Evolutionary conservation across 2,329 filamentous ascomycete genomes (phyloP).

Genomic region (Macroventuria anomochaeta): DNA sequence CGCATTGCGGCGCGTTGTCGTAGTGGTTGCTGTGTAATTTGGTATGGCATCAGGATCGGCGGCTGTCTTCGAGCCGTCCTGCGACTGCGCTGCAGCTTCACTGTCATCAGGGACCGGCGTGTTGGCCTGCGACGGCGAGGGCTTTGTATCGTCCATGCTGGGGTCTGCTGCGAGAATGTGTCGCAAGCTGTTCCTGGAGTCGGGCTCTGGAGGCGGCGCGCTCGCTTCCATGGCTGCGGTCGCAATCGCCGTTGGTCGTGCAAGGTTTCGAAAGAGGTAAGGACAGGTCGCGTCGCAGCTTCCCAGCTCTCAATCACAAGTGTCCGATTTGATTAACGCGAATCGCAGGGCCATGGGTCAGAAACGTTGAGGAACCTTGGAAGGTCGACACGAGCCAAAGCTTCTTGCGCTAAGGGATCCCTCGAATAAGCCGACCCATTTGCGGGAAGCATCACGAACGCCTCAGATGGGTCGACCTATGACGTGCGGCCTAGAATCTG

Average conservation of each 20-base stretch:
- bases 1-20: constrained; percentile 65
- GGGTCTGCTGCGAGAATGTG: constrained; percentile 48
- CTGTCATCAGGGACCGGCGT: constrained; percentile 43
- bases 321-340: constrained; percentile 12
- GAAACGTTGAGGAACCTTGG: constrained; percentile 15
- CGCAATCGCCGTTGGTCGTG: constrained; percentile 20
- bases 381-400: constrained; percentile 17
- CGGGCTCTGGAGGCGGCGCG: constrained; percentile 41
- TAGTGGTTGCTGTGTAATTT: constrained; percentile 57
- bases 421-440: constrained; percentile 16
- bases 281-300: constrained; percentile 21
- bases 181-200: constrained; percentile 49
- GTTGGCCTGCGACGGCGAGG: constrained; percentile 35
- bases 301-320: constrained; percentile 15
- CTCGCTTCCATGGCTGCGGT: constrained; percentile 26
- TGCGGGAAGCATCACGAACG: constrained; percentile 18
- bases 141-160: constrained; percentile 44
- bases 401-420: constrained; percentile 18
- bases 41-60: constrained; percentile 38
- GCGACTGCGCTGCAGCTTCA: constrained; percentile 38
- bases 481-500: constrained; percentile 3
- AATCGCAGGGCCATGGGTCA: constrained; percentile 15
- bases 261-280: constrained; percentile 26
- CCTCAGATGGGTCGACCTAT: constrained; percentile 3
- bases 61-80: constrained; percentile 35